phyloP scores from a whole-genome alignment of 2,329 filamentous ascomycete genomes.

The Botryotinia calthae region DNA sequence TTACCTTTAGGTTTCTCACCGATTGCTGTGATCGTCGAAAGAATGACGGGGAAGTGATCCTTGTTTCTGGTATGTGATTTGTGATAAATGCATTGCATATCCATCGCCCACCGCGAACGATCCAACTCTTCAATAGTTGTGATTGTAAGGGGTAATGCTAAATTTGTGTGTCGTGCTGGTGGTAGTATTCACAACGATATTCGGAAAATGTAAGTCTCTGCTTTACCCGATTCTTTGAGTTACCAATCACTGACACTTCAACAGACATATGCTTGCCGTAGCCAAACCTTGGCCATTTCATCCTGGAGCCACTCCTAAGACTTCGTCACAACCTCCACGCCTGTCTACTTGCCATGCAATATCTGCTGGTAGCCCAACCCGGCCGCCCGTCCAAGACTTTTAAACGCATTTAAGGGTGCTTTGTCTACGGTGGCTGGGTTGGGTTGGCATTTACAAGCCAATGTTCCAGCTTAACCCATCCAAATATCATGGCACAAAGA shows the following conservation, averaged over 20 bases:
- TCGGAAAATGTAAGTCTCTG: not conserved
- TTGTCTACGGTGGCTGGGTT: not conserved
- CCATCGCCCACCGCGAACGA: not conserved
- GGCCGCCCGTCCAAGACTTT: not conserved
- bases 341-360: not conserved
- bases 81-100: not conserved
- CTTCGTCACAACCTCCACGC: not conserved
- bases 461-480: not conserved
- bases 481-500: not conserved
- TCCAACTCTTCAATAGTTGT: not conserved
- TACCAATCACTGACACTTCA: not conserved
- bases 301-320: not conserved
- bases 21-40: not conserved
- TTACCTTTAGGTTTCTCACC: not conserved
- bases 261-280: not conserved
- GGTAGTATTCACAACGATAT: not conserved
- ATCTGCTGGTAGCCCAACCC: not conserved
- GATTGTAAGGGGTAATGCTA: not conserved
- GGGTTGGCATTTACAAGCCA: not conserved
- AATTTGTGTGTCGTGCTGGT: not conserved
- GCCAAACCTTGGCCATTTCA: not conserved
- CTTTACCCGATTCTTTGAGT: not conserved
- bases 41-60: not conserved
- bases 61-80: not conserved
- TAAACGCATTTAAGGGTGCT: not conserved